These are phyloP conservation scores for Medicago arabica DNA, from an alignment of 306 rosid species.

Conservation along the genomic window DNA sequence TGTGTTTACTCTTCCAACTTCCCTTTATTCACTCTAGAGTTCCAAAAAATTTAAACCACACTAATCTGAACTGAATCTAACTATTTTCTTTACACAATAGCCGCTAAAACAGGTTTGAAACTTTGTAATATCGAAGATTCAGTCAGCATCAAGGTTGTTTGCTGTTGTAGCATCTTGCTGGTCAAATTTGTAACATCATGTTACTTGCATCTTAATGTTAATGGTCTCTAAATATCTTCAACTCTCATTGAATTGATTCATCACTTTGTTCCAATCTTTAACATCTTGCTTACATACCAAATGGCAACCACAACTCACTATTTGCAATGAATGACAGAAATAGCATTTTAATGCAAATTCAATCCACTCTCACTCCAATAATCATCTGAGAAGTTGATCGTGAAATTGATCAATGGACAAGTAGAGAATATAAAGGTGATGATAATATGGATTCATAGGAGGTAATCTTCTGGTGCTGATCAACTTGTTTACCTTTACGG, in stretches of 20 bases:
- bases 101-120: no score
- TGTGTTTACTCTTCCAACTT: no score
- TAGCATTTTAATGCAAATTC: slow-evolving; percentile 19
- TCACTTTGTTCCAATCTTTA: slow-evolving; percentile 7
- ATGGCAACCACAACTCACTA: slow-evolving; percentile 19
- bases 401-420: background rate
- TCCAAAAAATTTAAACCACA: no score
- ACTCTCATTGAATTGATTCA: background rate
- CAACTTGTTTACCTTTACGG: background rate
- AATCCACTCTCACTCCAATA: background rate
- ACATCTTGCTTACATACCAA: slow-evolving; percentile 30
- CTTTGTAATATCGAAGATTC: no score
- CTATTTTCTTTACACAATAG: no score
- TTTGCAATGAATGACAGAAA: slow-evolving; percentile 4
- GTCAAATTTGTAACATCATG: slow-evolving; percentile 4
- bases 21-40: no score
- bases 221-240: background rate
- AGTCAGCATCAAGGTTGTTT: no score
- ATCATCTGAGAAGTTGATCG: background rate
- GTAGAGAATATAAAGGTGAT: slow-evolving; percentile 35
- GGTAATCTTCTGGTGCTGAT: background rate
- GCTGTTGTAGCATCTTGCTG: background rate
- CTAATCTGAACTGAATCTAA: no score
- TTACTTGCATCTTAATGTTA: slow-evolving; percentile 4
- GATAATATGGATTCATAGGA: slow-evolving; percentile 4